Evolutionary conservation across 78 protist species (phyloP).

Genomic region (Polysphondylium violaceum): DNA sequence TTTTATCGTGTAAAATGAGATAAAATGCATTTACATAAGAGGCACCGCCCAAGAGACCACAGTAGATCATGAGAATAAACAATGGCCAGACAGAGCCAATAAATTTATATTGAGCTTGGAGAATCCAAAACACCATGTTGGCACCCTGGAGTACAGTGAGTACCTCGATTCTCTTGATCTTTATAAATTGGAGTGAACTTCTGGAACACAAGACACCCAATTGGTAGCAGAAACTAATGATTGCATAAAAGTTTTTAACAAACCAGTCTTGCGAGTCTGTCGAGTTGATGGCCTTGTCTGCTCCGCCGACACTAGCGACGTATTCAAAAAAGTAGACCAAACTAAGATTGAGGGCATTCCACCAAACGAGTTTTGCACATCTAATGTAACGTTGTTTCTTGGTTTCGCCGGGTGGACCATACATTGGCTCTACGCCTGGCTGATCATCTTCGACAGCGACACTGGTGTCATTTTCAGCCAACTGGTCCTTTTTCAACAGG

Average conservation of each 20-base stretch:
- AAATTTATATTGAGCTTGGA: conserved; percentile 81
- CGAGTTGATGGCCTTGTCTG: conserved; percentile 29
- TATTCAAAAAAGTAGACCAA: conserved; percentile 86
- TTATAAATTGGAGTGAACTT: conserved; percentile 76
- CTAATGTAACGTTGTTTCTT: conserved; percentile 48
- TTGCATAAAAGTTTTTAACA: conserved; percentile 41
- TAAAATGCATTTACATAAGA: conserved; percentile 87
- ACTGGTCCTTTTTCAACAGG: background rate
- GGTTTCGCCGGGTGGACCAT: conserved; percentile 44
- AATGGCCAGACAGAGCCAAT: conserved; percentile 59
- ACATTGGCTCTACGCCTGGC: background rate
- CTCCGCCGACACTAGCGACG: conserved; percentile 64
- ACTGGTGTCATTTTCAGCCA: background rate
- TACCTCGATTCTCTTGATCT: conserved; percentile 81
- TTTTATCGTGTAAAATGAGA: conserved; percentile 59
- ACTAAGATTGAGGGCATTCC: conserved; percentile 37
- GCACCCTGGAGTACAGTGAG: conserved; percentile 86
- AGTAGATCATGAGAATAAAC: conserved; percentile 80
- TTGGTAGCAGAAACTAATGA: conserved; percentile 84
- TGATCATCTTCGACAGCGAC: background rate
- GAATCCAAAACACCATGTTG: conserved; percentile 84
- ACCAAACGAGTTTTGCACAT: conserved; percentile 53
- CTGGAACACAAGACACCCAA: conserved; percentile 88
- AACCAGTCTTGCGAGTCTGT: background rate
- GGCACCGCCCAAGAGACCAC: conserved; percentile 93